Evolutionary conservation across 495 filamentous ascomycete species (phyloP).

Genomic region (Aspergillus taichungensis): DNA sequence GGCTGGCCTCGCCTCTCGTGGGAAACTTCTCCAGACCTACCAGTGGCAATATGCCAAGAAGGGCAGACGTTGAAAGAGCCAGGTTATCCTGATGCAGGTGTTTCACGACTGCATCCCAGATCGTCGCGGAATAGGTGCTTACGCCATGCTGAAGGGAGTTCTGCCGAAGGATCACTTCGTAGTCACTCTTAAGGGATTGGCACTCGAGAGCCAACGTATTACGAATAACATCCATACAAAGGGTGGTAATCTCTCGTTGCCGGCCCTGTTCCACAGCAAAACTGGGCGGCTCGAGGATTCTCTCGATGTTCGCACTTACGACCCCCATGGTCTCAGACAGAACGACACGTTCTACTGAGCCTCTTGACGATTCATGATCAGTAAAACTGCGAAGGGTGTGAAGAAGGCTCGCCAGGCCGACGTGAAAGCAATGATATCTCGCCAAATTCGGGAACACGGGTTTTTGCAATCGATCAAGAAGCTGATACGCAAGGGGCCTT

Average conservation of each 20-base stretch:
- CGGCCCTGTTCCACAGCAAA: constrained; percentile 29
- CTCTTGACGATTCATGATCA: constrained; percentile 36
- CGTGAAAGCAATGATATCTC: constrained; percentile 41
- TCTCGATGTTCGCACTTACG: constrained; percentile 37
- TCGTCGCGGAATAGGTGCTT: constrained; percentile 51
- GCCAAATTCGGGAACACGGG: constrained; percentile 34
- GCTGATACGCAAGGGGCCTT: constrained; percentile 56
- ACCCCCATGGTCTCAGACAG: constrained; percentile 46
- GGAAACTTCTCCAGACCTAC: constrained; percentile 65
- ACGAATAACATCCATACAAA: constrained; percentile 56
- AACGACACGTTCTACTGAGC: constrained; percentile 44
- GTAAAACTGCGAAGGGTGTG: constrained; percentile 46
- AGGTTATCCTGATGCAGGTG: constrained; percentile 55
- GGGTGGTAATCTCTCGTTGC: constrained; percentile 25
- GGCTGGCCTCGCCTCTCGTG: constrained; percentile 36
- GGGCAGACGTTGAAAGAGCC: constrained; percentile 56
- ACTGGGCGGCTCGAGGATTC: constrained; percentile 34
- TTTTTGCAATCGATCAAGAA: constrained; percentile 58
- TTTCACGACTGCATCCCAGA: constrained; percentile 71
- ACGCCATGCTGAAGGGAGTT: constrained; percentile 57
- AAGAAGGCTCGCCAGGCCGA: constrained; percentile 41
- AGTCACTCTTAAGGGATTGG: constrained; percentile 62
- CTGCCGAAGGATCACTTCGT: constrained; percentile 50
- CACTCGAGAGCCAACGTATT: constrained; percentile 68
- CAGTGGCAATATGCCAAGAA: constrained; percentile 61